Evolutionary conservation across 352 stramenopile genomes (phyloP).

Genomic region (Globisporangium takayamanum): DNA sequence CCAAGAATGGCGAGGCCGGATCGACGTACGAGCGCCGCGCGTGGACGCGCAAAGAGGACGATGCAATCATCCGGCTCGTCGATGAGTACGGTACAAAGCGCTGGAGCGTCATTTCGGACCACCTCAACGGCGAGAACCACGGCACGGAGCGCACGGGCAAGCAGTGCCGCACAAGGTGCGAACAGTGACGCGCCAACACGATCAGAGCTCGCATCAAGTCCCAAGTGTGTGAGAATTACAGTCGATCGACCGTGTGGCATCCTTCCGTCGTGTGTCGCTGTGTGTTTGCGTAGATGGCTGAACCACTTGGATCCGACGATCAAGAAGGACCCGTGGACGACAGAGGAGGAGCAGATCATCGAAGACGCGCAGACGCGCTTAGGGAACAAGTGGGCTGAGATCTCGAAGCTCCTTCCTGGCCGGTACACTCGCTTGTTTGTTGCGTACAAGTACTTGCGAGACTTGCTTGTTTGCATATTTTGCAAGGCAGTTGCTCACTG

Average conservation of each 20-base stretch:
- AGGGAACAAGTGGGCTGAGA: slow-evolving; percentile 98
- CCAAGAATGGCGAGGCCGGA: slow-evolving; percentile 31
- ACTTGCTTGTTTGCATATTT: background rate
- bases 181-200: too few relatives aligned
- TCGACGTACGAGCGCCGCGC: slow-evolving; percentile 79
- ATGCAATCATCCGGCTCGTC: slow-evolving; percentile 78
- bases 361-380: slow-evolving; percentile 85
- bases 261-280: background rate
- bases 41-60: slow-evolving; percentile 83
- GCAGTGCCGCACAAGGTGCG: slow-evolving; percentile 68
- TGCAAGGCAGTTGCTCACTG: background rate
- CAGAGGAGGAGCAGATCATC: slow-evolving; percentile 89
- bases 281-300: slow-evolving; percentile 43
- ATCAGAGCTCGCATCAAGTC: background rate
- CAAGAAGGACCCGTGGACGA: slow-evolving; percentile 84
- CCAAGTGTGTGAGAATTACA: background rate
- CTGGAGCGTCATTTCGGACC: slow-evolving; percentile 84
- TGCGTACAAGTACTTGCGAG: background rate
- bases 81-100: slow-evolving; percentile 85
- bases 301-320: slow-evolving; percentile 84
- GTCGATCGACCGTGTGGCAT: background rate
- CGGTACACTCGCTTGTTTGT: slow-evolving; percentile 23
- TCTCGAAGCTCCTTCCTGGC: slow-evolving; percentile 95
- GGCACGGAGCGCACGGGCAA: slow-evolving; percentile 81
- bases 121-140: slow-evolving; percentile 81